Evolutionary conservation across 2,329 filamentous ascomycete genomes (phyloP).

Genomic region (Venturiaceae sp.): DNA sequence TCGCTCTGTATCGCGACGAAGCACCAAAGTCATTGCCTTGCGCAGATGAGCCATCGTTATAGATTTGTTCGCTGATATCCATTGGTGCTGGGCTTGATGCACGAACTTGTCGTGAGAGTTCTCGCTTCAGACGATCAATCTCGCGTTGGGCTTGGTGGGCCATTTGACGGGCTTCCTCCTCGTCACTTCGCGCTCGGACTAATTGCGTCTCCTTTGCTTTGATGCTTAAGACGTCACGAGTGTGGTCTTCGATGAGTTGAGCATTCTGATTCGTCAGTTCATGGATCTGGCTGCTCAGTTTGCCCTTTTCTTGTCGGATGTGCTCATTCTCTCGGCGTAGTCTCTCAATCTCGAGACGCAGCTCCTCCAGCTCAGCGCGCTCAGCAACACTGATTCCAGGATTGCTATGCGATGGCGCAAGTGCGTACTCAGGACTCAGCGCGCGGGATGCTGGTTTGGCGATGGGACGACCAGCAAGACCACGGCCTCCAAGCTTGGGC

Average conservation of each 20-base stretch:
- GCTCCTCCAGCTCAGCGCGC: conserved; percentile 82
- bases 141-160: conserved; percentile 79
- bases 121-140: conserved; percentile 86
- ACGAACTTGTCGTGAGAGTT: conserved; percentile 49
- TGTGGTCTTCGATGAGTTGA: conserved; percentile 93
- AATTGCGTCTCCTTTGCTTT: conserved; percentile 98
- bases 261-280: conserved; percentile 97
- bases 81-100: conserved; percentile 45
- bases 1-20: conserved; percentile 33
- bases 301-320: conserved; percentile 69
- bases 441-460: conserved; percentile 55
- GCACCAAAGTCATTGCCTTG: conserved; percentile 24
- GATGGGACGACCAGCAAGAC: conserved; percentile 76
- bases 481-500: conserved; percentile 56
- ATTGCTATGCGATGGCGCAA: conserved; percentile 40
- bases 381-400: conserved; percentile 67
- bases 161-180: conserved; percentile 76
- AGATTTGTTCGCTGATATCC: conserved; percentile 26
- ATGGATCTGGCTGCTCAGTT: conserved; percentile 75
- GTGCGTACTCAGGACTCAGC: conserved; percentile 45
- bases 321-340: conserved; percentile 69
- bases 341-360: conserved; percentile 74
- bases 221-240: conserved; percentile 86
- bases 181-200: conserved; percentile 81
- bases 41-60: conserved; percentile 36